Base-by-base conservation (phyloP, 139 green algal species). In the Spirogloea muscicola region DNA sequence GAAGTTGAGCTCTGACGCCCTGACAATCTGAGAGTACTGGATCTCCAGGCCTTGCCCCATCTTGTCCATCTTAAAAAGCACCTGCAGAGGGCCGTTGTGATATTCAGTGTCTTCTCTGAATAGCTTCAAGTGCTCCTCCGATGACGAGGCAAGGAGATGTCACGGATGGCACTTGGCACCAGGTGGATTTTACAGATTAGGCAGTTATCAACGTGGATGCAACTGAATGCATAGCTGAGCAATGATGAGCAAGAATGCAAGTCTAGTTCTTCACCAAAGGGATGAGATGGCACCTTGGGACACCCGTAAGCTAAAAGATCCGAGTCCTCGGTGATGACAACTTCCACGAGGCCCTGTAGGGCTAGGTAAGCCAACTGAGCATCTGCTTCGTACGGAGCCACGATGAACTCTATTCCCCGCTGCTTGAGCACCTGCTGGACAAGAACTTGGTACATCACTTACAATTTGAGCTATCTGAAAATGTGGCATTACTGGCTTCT, bases 311-410 rank as follows among this genome's bases (percentile, higher is more conserved):
- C 84, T 31, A 99, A 76, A 67, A 99, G 73, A 80, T 99, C 94
- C 2, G 85, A 93, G 85, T 99, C 94, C 64, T 98, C 94, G 2
- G 94, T 98, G 49, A 98, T 82, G 4, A 99, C 90, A 0, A 84
- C 83, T 39, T 94, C 76, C 21, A 96, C 94, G 3, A 87, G 29
- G 7, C 85, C 88, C n/a, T 64, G 86, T 5, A 88, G 52, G 1
- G 89, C 89, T 34, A 88, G 74, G 34, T 65, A 82, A 25, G 80
- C 80, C 88, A 98, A 91, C 88, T 98, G 93, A 0, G 91, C 91
- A 74, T 99, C 94, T 0, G 94, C 94, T 58, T 99, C 94, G 76
- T 98, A 99, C 0, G 94, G 94, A 3, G 94, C 94, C 34, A 98
- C 92, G 1, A 98, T 43, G 49, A 84, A 96, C 3, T 87, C 62